Evolutionary conservation across 78 protist species (phyloP).

Genomic region (Dictyostelium purpureum): DNA sequence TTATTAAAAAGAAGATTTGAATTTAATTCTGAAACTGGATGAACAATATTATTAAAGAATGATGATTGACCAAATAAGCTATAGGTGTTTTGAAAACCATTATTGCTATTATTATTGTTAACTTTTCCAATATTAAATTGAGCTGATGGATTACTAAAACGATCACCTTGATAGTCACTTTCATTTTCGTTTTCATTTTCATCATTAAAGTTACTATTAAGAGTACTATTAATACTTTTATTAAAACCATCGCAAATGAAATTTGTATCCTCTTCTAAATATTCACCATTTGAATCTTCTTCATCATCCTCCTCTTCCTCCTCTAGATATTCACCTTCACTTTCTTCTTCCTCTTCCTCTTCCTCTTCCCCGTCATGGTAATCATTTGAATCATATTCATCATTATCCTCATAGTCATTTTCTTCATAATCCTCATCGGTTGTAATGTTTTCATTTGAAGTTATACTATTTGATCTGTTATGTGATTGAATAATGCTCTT

Average conservation of each 20-base stretch:
- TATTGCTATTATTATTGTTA: neutral
- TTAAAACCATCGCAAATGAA: neutral
- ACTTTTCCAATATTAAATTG: neutral
- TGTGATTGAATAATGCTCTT: neutral
- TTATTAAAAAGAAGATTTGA: neutral
- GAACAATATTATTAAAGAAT: conserved; percentile 65
- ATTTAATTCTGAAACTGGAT: conserved; percentile 54
- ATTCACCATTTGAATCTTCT: neutral
- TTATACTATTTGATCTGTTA: neutral
- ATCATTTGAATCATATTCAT: neutral
- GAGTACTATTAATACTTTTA: too few relatives aligned
- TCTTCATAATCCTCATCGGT: conserved; percentile 7
- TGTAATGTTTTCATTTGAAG: neutral
- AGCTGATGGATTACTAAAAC: neutral
- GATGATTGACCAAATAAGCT: conserved; percentile 63
- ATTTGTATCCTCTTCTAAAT: neutral
- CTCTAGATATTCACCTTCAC: neutral
- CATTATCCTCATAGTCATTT: neutral
- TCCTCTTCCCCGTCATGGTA: neutral
- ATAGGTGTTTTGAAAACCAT: conserved; percentile 31
- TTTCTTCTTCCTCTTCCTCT: neutral
- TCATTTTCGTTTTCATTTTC: neutral
- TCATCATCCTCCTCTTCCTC: conserved; percentile 15
- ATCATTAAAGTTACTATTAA: neutral
- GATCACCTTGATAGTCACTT: conserved; percentile 10